phyloP scores from a whole-genome alignment of 352 stramenopile genomes.

The Phytopythium vexans region DNA sequence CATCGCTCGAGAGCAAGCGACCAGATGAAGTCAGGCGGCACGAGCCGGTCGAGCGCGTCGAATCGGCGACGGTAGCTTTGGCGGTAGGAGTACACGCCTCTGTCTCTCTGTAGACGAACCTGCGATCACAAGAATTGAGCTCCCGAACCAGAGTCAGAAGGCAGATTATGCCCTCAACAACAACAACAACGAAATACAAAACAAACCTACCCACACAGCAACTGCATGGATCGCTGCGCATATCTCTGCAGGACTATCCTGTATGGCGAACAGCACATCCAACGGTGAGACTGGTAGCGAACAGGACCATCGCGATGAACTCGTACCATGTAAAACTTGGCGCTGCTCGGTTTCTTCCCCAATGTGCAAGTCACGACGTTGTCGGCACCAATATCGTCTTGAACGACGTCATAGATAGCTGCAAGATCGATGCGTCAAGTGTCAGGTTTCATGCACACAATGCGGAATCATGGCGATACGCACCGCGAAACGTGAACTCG shows the following conservation, averaged over 20 bases:
- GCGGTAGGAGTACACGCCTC: constrained; percentile 1
- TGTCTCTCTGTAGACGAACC: constrained; percentile 17
- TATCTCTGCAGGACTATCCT: constrained; percentile 59
- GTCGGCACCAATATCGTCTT: constrained; percentile 26
- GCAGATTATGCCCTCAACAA: too few relatives aligned
- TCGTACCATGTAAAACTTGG: constrained; percentile 92
- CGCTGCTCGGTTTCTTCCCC: constrained; percentile 96
- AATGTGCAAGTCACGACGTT: constrained; percentile 94
- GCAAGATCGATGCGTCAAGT: constrained; percentile 3
- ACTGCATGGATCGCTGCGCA: constrained; percentile 49
- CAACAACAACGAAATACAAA: too few relatives aligned
- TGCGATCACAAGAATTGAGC: constrained; percentile 1
- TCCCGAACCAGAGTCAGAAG: too few relatives aligned
- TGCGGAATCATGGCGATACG: neutral
- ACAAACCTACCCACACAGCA: constrained; percentile 50
- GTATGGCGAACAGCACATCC: neutral
- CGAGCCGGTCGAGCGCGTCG: constrained; percentile 12
- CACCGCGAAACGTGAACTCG: constrained; percentile 86
- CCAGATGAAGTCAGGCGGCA: constrained; percentile 18
- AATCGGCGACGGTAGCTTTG: constrained; percentile 17
- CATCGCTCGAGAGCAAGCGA: constrained; percentile 16
- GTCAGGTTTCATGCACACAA: neutral
- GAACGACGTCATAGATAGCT: constrained; percentile 49
- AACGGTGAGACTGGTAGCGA: neutral
- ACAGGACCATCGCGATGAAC: too few relatives aligned